Evolutionary conservation across 176 grass and related monocot species (phyloP).

Genomic region (Alopecurus myosuroides): DNA sequence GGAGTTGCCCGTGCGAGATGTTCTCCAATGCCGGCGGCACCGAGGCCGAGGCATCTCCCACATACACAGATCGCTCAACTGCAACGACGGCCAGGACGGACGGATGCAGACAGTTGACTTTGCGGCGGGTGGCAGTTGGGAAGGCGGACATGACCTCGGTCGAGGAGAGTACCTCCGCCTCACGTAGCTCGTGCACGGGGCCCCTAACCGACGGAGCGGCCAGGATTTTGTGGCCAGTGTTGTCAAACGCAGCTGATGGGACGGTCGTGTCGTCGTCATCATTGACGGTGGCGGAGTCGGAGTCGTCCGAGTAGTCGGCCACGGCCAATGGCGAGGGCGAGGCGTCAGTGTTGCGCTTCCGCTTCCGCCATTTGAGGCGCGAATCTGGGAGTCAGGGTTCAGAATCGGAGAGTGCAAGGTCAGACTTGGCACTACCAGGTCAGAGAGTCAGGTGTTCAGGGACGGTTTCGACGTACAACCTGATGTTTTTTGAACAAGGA

Average conservation of each 20-base stretch:
- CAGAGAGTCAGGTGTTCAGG: background rate
- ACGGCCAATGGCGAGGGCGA: constrained; percentile 26
- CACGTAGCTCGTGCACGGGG: constrained; percentile 47
- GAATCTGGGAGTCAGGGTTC: constrained; percentile 60
- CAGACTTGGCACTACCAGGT: background rate
- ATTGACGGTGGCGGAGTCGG: constrained; percentile 3
- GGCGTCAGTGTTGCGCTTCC: constrained; percentile 58
- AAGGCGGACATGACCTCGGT: constrained; percentile 51
- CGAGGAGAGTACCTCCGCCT: constrained; percentile 57
- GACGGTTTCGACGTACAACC: constrained; percentile 24
- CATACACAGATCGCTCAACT: constrained; percentile 33
- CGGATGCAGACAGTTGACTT: constrained; percentile 62
- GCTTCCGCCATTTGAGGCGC: constrained; percentile 79
- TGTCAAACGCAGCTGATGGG: background rate
- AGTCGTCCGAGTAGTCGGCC: constrained; percentile 14
- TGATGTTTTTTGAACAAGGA: too few species aligned
- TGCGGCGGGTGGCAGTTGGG: constrained; percentile 43
- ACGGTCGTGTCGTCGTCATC: constrained; percentile 16
- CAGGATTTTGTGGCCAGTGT: background rate
- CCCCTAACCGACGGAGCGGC: too few species aligned
- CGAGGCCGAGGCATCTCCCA: constrained; percentile 2
- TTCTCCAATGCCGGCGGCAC: constrained; percentile 54
- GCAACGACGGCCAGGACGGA: constrained; percentile 54
- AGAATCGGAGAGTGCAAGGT: background rate
- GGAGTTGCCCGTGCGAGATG: constrained; percentile 77